Evolutionary conservation across 306 rosid species (phyloP), one percentile per base, ranked within the genome.

Genomic region (Trifolium repens): DNA sequence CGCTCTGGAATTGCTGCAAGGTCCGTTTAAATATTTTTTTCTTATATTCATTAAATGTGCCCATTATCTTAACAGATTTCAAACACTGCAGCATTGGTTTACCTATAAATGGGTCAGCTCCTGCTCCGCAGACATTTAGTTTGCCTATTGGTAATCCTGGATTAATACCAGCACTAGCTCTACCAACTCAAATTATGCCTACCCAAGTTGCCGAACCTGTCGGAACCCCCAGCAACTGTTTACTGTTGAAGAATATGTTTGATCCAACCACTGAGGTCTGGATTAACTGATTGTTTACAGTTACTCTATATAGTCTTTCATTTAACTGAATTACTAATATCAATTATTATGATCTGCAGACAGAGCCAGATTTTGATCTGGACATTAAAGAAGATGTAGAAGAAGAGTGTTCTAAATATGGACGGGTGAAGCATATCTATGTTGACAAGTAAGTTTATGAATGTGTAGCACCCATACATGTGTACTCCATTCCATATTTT

Each of bases 321-420:
- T 79, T 27, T 43, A 44, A 13, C 4, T 7, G 7, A 43, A 39
- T 19, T 84, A 53, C 77, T 88, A 74, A 73, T 79, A 17, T 69
- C 58, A 30, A 24, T 52, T 52, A 57, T 74, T 72, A 53, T 80
- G 11, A 78, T 61, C 11, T 85, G 79, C 93, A 94, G 99, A 80
- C 79, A 6, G 97, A 92, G 9, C 96, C 96, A 35, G 97, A 94
- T 66, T 94, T 92, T 82, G 99, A 92, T 83, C 66, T 84, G 59
- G 99, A 94, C 79, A 94, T 94, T 49, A 92, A 85, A 85, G 99
- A 92, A 15, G 99, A 94, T 69, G 99, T 94, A 10, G 96, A 90
- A 80, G 99, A 90, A 65, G 99, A 94, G 82, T 94, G 99, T 63
- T 92, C 96, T 50, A 94, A 92, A 81, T 92, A 77, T 79, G 99